phyloP scores from a whole-genome alignment of 148 eudicot species.

The Fagopyrum esculentum region DNA sequence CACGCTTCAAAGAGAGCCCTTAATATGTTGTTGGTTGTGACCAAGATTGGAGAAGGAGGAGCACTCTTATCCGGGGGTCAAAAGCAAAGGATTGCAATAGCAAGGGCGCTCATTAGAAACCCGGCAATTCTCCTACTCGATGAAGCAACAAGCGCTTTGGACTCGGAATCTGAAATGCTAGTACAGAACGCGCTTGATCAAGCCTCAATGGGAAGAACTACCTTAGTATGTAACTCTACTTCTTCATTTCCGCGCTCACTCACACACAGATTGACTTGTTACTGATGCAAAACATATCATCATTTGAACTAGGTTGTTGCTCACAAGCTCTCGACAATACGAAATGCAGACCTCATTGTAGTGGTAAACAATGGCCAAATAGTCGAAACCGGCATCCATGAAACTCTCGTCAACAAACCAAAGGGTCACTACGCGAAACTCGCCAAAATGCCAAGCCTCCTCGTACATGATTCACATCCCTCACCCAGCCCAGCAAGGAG shows the following conservation, averaged over 20 bases:
- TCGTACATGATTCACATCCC: slow-evolving; percentile 24
- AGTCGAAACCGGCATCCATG: slow-evolving; percentile 65
- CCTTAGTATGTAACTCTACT: slow-evolving; percentile 45
- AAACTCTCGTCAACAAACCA: slow-evolving; percentile 36
- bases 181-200: slow-evolving; percentile 84
- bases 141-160: slow-evolving; percentile 96
- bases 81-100: slow-evolving; percentile 88
- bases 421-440: slow-evolving; percentile 67
- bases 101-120: slow-evolving; percentile 82
- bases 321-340: slow-evolving; percentile 84
- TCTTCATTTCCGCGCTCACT: not conserved
- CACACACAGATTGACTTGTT: not conserved
- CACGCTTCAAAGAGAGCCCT: too few species aligned
- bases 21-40: not conserved
- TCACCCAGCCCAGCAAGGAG: slow-evolving; percentile 32
- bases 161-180: slow-evolving; percentile 72
- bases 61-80: slow-evolving; percentile 89
- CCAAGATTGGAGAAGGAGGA: slow-evolving; percentile 86
- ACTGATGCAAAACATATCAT: not conserved
- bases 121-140: slow-evolving; percentile 83
- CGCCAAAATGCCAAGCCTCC: slow-evolving; percentile 67
- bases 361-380: slow-evolving; percentile 53
- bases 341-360: slow-evolving; percentile 78
- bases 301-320: slow-evolving; percentile 58
- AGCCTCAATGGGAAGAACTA: slow-evolving; percentile 86